Evolutionary conservation across 2,329 filamentous ascomycete species (phyloP), one percentile per base, ranked within the genome.

Genomic region (Piedraia hortae): DNA sequence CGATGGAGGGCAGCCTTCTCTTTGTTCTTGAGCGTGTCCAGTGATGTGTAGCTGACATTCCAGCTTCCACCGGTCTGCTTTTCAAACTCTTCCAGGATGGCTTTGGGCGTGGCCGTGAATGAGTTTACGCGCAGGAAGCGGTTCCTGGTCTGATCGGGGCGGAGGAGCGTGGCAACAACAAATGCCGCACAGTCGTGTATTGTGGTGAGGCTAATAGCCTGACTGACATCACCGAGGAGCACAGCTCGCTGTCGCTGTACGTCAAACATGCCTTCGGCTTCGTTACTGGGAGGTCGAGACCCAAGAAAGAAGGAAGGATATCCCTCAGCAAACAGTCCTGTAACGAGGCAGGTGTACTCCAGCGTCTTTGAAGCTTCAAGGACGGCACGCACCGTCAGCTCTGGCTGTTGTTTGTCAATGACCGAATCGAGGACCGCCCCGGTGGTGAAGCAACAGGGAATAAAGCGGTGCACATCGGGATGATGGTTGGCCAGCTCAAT

Each of bases 181-280:
- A 69, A 53, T 24, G 59, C 63, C 4, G 69, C 70, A 6, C 74
- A 67, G 34, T 78, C 72, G 11, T 51, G 47, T 61, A 72, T 72
- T 2, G 62, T 69, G 3, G 65, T 74, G 33, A 78, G 59, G 16
- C 62, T 65, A 28, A 75, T 52, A 27, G 48, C 54, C 10, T 54
- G 62, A 16, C 62, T 46, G 0, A 66, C 68, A 28, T 59, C 57
- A 2, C 58, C 68, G 10, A 74, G 36, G 8, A 78, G 36, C 3
- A 59, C 48, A 0, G 69, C 69, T 25, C 49, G 57, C 35, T 56
- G 64, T 2, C 36, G 46, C 27, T 48, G 44, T 1, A 58, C 46
- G 34, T 74, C 56, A 33, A 62, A 77, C 0, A 55, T 55, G 2
- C 69, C 68, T 1, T 49, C 42, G 15, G 45, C 37, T 22, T 42